phyloP scores from a whole-genome alignment of 2,329 filamentous ascomycete genomes.

The Neofusicoccum umdonicola region DNA sequence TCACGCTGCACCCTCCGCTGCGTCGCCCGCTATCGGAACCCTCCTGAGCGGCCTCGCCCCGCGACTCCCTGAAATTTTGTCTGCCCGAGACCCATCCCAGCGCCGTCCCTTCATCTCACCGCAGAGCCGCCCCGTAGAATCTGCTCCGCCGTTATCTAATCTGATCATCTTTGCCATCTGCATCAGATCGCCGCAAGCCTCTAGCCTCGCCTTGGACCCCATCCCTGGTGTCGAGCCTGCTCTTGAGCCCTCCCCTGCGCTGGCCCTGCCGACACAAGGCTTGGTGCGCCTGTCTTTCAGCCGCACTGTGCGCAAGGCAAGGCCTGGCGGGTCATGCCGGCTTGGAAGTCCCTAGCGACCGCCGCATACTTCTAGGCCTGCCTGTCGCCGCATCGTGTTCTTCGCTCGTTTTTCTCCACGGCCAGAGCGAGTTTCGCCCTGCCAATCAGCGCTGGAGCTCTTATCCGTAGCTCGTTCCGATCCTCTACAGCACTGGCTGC shows the following conservation, averaged over 20 bases:
- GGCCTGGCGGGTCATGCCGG: background rate
- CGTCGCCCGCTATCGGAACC: slow-evolving; percentile 2
- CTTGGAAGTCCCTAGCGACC: background rate
- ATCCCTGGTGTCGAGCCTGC: background rate
- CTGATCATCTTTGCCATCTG: slow-evolving; percentile 4
- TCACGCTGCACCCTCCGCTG: background rate
- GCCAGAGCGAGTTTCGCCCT: too few species aligned
- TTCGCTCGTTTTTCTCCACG: background rate
- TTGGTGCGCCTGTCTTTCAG: background rate
- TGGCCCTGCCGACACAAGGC: background rate
- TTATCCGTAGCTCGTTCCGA: too few species aligned
- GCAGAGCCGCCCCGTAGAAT: background rate
- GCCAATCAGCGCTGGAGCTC: too few species aligned
- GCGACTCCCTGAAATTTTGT: background rate
- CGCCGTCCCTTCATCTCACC: background rate
- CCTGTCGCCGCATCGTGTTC: background rate
- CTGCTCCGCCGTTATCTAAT: background rate
- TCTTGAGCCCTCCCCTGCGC: background rate
- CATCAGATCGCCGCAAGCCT: background rate
- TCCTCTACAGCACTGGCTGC: too few species aligned
- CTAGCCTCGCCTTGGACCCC: too few species aligned
- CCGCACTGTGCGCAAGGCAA: background rate
- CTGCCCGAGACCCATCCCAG: background rate
- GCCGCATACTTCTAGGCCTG: background rate
- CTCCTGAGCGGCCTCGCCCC: background rate